These are phyloP conservation scores for Cladophialophora yegresii DNA, from an alignment of 2,329 filamentous ascomycete species.

Conservation along the genomic window DNA sequence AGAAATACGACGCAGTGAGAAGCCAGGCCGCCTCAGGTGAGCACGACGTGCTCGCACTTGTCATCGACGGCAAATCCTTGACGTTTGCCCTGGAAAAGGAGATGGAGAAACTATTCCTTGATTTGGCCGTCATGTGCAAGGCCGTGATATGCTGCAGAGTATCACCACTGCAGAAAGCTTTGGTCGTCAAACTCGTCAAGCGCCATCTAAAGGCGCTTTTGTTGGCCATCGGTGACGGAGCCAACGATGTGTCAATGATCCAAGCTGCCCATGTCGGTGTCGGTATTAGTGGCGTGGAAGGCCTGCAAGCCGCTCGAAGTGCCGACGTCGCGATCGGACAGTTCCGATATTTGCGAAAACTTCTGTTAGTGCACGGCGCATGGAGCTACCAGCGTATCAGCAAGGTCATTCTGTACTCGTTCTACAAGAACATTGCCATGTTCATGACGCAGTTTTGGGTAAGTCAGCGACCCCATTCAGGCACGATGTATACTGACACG, in stretches of 20 bases:
- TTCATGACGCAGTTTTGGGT: constrained; percentile 99
- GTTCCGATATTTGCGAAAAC: constrained; percentile 90
- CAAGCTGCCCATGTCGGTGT: constrained; percentile 97
- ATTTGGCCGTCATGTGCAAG: constrained; percentile 93
- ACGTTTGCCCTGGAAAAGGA: constrained; percentile 92
- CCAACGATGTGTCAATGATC: constrained; percentile 99
- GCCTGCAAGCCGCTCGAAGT: constrained; percentile 91
- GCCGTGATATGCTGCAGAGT: constrained; percentile 96
- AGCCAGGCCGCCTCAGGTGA: constrained; percentile 67
- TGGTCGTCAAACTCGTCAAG: constrained; percentile 98
- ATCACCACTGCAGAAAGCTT: constrained; percentile 91
- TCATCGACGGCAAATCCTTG: constrained; percentile 95
- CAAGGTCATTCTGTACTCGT: constrained; percentile 96
- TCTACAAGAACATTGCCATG: constrained; percentile 98
- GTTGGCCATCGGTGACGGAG: constrained; percentile 93
- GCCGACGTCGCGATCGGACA: constrained; percentile 95
- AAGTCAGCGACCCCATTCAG: constrained; percentile 44
- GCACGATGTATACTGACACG: constrained; percentile 23
- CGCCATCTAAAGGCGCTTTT: constrained; percentile 88
- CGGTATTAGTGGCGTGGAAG: constrained; percentile 95
- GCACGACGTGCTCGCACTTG: constrained; percentile 80
- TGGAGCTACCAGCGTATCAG: constrained; percentile 98
- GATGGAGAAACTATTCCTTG: constrained; percentile 87
- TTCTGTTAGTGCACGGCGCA: constrained; percentile 89
- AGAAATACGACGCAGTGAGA: constrained; percentile 88